A percentile compares a stretch with the other conserved stretches of the same genome.
Evolutionary conservation across 768 basidiomycete species (phyloP).

Genomic region (Gautieria morchelliformis): DNA sequence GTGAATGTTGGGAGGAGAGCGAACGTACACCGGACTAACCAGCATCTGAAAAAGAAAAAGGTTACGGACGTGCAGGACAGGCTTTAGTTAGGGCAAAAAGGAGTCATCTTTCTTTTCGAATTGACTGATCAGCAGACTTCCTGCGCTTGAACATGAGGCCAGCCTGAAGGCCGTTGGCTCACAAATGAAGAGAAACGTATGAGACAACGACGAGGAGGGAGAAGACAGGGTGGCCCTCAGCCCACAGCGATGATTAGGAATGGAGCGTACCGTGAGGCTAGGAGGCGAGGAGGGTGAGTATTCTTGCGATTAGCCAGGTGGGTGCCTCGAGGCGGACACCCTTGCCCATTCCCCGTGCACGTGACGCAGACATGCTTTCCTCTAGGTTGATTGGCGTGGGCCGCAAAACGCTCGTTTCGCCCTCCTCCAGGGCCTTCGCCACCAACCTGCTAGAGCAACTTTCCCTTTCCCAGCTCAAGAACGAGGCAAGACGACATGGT

Average conservation of each 20-base stretch:
- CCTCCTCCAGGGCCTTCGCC: conserved; percentile 27
- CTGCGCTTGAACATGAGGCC: conserved; percentile 10
- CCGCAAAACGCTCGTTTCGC: conserved; percentile 14
- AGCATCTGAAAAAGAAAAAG: conserved; percentile 39
- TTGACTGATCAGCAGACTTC: conserved; percentile 6
- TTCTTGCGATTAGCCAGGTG: neutral
- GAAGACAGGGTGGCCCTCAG: neutral
- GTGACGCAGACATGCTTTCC: conserved; percentile 4
- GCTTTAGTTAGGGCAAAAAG: conserved; percentile 5
- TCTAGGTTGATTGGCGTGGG: conserved; percentile 3
- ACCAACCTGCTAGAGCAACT: conserved; percentile 47
- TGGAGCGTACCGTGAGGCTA: neutral
- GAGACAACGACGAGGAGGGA: neutral
- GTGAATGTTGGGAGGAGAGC: conserved; percentile 16
- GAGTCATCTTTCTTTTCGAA: conserved; percentile 4
- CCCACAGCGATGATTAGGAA: neutral
- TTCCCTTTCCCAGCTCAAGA: conserved; percentile 38
- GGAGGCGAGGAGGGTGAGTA: neutral
- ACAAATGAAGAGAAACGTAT: conserved; percentile 4
- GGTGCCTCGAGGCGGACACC: conserved; percentile 6
- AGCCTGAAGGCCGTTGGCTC: conserved; percentile 7
- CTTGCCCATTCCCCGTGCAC: neutral
- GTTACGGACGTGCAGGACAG: conserved; percentile 5
- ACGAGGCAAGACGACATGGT: conserved; percentile 46
- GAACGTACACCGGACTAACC: conserved; percentile 64